Conservation (phyloP, 2,329 filamentous ascomycete genomes). For the Raffaelea arxii region DNA sequence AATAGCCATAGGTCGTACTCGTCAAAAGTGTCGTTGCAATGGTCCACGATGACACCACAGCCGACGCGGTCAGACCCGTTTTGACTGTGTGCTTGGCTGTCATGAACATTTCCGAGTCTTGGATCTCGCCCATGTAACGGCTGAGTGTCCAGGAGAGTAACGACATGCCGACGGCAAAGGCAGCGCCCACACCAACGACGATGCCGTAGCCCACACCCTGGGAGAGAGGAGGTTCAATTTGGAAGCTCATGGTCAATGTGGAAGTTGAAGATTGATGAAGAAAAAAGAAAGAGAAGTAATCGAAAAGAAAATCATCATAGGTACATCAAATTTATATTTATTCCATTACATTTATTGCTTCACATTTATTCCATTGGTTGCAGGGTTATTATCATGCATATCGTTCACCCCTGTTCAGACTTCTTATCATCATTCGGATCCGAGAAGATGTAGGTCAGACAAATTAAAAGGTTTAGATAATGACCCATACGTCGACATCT, state of each 20-base stretch:
- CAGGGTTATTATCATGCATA: no score
- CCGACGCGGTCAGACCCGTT: constrained; percentile 75
- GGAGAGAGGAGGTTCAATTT: constrained; percentile 27
- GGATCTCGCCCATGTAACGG: constrained; percentile 49
- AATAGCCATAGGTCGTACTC: constrained; percentile 69
- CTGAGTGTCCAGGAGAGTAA: constrained; percentile 20
- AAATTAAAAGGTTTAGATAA: no score
- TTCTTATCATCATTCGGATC: no score
- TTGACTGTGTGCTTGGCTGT: constrained; percentile 82
- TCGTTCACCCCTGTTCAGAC: no score
- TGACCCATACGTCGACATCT: no score
- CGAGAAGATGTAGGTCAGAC: no score
- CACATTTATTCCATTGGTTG: no score
- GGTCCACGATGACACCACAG: constrained; percentile 91
- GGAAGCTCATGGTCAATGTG: background rate
- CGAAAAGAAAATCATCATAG: background rate
- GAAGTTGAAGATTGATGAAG: background rate
- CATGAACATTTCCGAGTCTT: constrained; percentile 86
- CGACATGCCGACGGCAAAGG: constrained; percentile 54
- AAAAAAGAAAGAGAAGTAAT: background rate
- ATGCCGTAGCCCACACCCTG: constrained; percentile 69
- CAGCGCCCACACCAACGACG: constrained; percentile 61
- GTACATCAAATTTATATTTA: no score
- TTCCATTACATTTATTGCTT: no score
- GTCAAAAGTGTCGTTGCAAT: constrained; percentile 79